These are phyloP conservation scores for Phanerodontia chrysosporium DNA, from an alignment of 768 basidiomycete species.

Conservation along the genomic window DNA sequence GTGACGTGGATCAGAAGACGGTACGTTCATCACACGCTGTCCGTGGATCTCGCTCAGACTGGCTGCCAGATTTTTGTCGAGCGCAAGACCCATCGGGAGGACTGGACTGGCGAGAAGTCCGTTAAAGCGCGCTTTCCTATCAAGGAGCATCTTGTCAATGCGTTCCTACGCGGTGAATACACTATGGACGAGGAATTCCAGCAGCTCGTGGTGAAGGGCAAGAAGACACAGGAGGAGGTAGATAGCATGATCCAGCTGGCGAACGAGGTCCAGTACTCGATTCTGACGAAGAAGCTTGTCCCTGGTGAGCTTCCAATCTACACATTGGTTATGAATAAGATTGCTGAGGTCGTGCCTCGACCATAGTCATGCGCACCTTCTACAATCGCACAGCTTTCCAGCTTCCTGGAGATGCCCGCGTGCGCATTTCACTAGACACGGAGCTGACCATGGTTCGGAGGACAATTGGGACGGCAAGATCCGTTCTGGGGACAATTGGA, in stretches of 20 bases:
- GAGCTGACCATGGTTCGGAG: conserved; percentile 93
- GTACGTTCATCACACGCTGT: conserved; percentile 46
- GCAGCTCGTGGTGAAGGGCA: conserved; percentile 79
- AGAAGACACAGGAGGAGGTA: conserved; percentile 88
- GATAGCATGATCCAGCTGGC: conserved; percentile 95
- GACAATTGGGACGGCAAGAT: conserved; percentile 88
- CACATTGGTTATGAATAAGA: too few species aligned
- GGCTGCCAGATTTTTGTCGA: conserved; percentile 71
- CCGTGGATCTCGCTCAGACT: background rate
- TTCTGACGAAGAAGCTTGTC: conserved; percentile 72
- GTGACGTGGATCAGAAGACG: conserved; percentile 76
- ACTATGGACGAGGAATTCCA: conserved; percentile 94
- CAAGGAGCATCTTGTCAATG: conserved; percentile 90
- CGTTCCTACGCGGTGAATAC: conserved; percentile 85
- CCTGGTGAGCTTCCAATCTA: conserved; percentile 62
- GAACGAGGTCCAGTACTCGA: conserved; percentile 92
- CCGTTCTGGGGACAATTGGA: conserved; percentile 89
- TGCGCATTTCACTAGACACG: conserved; percentile 97
- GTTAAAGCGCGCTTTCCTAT: conserved; percentile 96
- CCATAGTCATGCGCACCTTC: conserved; percentile 88
- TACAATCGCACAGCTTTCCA: conserved; percentile 99
- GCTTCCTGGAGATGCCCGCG: conserved; percentile 95
- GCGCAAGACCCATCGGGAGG: conserved; percentile 91
- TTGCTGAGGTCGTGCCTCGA: background rate
- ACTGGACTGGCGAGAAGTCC: conserved; percentile 99